phyloP scores from a whole-genome alignment of 257 asterid species.

The Penstemon eatonii region DNA sequence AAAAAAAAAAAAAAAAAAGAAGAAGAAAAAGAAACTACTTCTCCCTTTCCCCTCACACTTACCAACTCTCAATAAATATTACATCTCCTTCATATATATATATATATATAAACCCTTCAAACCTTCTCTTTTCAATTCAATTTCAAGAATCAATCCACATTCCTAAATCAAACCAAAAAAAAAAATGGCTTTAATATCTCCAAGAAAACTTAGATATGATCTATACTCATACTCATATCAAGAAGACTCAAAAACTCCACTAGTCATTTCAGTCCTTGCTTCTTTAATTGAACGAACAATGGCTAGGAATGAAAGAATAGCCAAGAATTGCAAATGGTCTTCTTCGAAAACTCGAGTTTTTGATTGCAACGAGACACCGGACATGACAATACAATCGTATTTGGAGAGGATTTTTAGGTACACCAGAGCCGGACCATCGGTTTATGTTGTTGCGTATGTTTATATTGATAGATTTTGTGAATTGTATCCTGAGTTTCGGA shows the following conservation, averaged over 20 bases:
- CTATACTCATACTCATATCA: conserved; percentile 62
- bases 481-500: conserved; percentile 64
- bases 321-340: conserved; percentile 41
- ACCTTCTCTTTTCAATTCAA: conserved; percentile 19
- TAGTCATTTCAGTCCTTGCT: conserved; percentile 88
- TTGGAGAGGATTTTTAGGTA: conserved; percentile 84
- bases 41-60: conserved; percentile 30
- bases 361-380: conserved; percentile 76
- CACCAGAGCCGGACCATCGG: conserved; percentile 89
- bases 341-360: conserved; percentile 52
- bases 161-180: not conserved
- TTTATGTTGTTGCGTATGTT: conserved; percentile 80
- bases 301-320: conserved; percentile 67
- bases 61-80: conserved; percentile 22
- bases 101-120: conserved; percentile 32
- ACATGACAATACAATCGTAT: conserved; percentile 72
- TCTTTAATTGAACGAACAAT: conserved; percentile 80
- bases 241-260: conserved; percentile 55
- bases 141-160: not conserved
- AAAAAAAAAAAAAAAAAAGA: too few species aligned
- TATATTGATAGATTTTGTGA: conserved; percentile 84
- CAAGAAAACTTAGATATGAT: conserved; percentile 75
- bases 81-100: conserved; percentile 16
- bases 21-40: conserved; percentile 20
- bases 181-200: conserved; percentile 72